phyloP scores from a whole-genome alignment of 805 yeast species.

The Metschnikowia noctiluminum region DNA sequence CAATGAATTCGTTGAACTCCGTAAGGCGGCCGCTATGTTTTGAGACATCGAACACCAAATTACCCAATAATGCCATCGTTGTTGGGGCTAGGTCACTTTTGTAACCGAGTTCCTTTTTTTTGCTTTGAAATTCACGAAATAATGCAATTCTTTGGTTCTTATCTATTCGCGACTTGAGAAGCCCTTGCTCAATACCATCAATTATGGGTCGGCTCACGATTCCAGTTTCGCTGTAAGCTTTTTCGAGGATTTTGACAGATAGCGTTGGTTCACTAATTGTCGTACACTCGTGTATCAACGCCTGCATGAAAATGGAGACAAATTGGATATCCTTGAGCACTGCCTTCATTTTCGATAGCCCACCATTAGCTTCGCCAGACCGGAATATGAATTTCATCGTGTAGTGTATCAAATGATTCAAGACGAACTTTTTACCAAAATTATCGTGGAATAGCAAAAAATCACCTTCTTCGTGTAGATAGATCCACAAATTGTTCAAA shows the following conservation, averaged over 20 bases:
- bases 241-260: slow-evolving; percentile 22
- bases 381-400: slow-evolving; percentile 21
- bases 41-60: slow-evolving; percentile 2
- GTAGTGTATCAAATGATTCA: slow-evolving; percentile 18
- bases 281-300: no score
- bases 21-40: no score
- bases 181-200: slow-evolving; percentile 26
- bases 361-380: slow-evolving; percentile 7
- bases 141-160: slow-evolving; percentile 17
- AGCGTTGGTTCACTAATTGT: slow-evolving; percentile 25
- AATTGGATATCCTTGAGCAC: slow-evolving; percentile 18
- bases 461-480: slow-evolving; percentile 1
- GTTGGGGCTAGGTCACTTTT: slow-evolving; percentile 9
- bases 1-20: no score
- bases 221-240: slow-evolving; percentile 20
- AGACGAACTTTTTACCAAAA: slow-evolving; percentile 20
- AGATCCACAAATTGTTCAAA: slow-evolving; percentile 14
- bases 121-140: slow-evolving; percentile 17
- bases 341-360: slow-evolving; percentile 21
- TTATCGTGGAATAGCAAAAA: slow-evolving; percentile 10
- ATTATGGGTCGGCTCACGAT: slow-evolving; percentile 17
- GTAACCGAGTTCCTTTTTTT: slow-evolving; percentile 18
- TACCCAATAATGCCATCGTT: slow-evolving; percentile 12
- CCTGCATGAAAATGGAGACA: slow-evolving; percentile 11
- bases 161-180: slow-evolving; percentile 20